Base-by-base conservation (phyloP, 352 stramenopile species). In the Plasmopara viticola region DNA sequence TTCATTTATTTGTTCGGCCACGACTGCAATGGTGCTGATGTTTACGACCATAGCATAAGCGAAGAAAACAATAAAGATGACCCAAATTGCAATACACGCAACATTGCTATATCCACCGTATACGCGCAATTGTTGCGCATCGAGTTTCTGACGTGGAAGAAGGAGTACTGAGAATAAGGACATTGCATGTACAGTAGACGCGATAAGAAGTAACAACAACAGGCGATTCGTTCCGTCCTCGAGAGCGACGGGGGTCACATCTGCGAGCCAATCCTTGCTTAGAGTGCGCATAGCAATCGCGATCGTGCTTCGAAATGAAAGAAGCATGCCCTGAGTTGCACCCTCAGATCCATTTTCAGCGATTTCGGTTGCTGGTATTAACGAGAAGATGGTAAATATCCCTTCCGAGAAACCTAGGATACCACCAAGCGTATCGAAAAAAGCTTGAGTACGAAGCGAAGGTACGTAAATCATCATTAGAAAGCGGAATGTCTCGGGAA, bases 311-410 rank as follows among this genome's bases (percentile, higher is more conserved):
- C 68, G 72, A 54, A 84, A 82, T 7, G 75, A 81, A 47, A 79
- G 56, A 17, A 86, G 37, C 60, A 89, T 70, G 20, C 74, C 78
- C 45, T 85, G 73, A 2, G 76, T 87, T 15, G 76, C 75, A 29
- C 78, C 78, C 48, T 89, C 78, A 8, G 72, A 80, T 34, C 78
- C 78, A 40, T 77, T 83, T 53, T 89, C 75, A 25, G 74, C 78
- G 49, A 89, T 86, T 47, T 89, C 78, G 0, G 72, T 87, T 6
- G 67, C 67, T 18, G 75, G 70, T 9, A 86, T 78, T 52, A 84
- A 64, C 46, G 74, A 80, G 58, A 85, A 87, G 59, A 89, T 87
- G 28, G 68, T 75, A 52, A 84, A 76, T 38, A 89, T 70, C 7
- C 67, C 78, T 43, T 87, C 72, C 14, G 74, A 72, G 52, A 87